Evolutionary conservation across 169 alveolate species (phyloP), one percentile per base, ranked within the genome.

Genomic region (Plasmodium falciparum): DNA sequence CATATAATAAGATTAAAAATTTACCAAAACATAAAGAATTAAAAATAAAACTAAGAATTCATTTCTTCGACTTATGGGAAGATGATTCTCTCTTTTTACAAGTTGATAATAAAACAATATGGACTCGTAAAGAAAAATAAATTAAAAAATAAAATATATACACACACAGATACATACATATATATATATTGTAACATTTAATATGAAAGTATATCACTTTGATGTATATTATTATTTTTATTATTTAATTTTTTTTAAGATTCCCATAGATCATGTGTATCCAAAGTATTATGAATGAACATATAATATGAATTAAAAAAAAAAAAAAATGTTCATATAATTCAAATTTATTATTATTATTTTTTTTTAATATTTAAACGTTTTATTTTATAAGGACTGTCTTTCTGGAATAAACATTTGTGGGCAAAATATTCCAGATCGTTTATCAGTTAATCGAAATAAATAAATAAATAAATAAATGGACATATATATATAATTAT

Each of bases 11-110:
- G 12, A 69, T 76, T 76, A 50, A 13, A 13, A 71, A 76, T 45
- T 26, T 93, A 4, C 96, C 96, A 24, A 52, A 47, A 24, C 96
- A 93, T 63, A 71, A 71, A n/a, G 89, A 71, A 45, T 75, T 92
- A 69, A 91, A 90, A 52, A 47, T 93, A 2, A 93, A 93, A 24
- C 93, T 93, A n/a, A 78, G 95, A 24, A 92, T 95, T 50, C 96
- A 95, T 88, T 95, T 95, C 58, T 93, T 95, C 62, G 97, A 95
- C 73, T 85, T 58, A 20, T 95, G 97, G 97, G 90, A 92, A 74
- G 96, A 97, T 6, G 95, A 95, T 70, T 67, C 94, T 15, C 74
- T 93, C 1, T 89, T 70, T 67, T 54, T 95, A 47, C 93, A 90
- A 90, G 93, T 93, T 24, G 94, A 95, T 69, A 75, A 91, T 59